phyloP scores from a whole-genome alignment of 1,284 basidiomycete species.

The Malassezia pachydermatis region DNA sequence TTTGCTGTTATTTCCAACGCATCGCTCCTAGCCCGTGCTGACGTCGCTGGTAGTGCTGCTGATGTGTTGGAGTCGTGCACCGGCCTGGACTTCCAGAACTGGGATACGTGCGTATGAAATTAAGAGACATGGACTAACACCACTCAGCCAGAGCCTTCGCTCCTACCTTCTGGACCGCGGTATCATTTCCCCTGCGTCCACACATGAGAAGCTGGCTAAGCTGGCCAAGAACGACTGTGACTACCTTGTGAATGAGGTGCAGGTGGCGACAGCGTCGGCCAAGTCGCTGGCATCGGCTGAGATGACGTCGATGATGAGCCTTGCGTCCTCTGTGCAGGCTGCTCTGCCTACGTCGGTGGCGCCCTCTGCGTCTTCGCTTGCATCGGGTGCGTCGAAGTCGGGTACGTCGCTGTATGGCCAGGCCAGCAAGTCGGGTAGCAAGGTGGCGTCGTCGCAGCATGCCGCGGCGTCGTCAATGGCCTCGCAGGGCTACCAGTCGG shows the following conservation, averaged over 20 bases:
- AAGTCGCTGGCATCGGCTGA: conserved; percentile 19
- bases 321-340: conserved; percentile 7
- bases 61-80: conserved; percentile 32
- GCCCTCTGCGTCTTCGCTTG: neutral
- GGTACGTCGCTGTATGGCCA: conserved; percentile 4
- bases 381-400: conserved; percentile 3
- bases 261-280: conserved; percentile 25
- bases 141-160: conserved; percentile 31
- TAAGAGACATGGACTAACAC: neutral
- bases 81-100: conserved; percentile 35
- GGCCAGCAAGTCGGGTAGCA: conserved; percentile 5
- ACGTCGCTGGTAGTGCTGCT: conserved; percentile 34
- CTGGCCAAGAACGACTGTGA: conserved; percentile 40
- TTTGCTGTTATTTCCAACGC: conserved; percentile 22
- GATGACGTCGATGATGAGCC: neutral
- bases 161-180: conserved; percentile 45
- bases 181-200: conserved; percentile 40
- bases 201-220: conserved; percentile 36
- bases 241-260: conserved; percentile 19
- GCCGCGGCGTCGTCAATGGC: conserved; percentile 1
- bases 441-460: conserved; percentile 5
- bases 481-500: neutral
- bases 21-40: conserved; percentile 27
- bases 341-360: neutral
- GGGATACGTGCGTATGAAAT: conserved; percentile 42